Conservation (phyloP, 2,329 filamentous ascomycete genomes). For the Colletotrichum sp. region DNA sequence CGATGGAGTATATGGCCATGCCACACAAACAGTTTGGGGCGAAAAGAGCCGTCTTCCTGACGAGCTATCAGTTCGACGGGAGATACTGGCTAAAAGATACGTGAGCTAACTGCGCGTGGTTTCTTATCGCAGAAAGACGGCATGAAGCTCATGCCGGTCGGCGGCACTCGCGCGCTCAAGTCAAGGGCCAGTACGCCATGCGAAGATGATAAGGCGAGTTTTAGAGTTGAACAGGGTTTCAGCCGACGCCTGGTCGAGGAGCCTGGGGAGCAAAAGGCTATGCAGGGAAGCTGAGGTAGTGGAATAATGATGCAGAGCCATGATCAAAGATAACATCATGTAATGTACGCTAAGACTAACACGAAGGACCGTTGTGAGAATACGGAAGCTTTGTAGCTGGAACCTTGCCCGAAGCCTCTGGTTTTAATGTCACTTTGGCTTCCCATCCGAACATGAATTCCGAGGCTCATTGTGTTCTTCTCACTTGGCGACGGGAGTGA, state of each 20-base stretch:
- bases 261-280: not conserved
- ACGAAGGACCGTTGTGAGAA: not conserved
- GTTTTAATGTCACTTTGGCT: not conserved
- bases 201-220: not conserved
- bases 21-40: not conserved
- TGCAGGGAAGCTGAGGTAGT: not conserved
- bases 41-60: not conserved
- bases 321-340: not conserved
- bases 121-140: not conserved
- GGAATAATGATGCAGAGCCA: not conserved
- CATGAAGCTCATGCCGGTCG: not conserved
- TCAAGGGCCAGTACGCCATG: not conserved
- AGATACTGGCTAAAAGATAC: not conserved
- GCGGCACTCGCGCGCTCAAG: not conserved
- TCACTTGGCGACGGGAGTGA: not conserved
- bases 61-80: not conserved
- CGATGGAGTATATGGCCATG: not conserved
- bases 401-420: not conserved
- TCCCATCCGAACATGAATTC: not conserved
- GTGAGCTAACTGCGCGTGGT: not conserved
- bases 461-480: not conserved
- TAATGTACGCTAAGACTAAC: not conserved
- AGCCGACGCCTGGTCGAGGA: not conserved
- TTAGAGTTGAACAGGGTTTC: constrained; percentile 6
- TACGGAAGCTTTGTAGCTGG: not conserved